Conservation (phyloP, 768 basidiomycete genomes). For the Wakefieldia striispora region DNA sequence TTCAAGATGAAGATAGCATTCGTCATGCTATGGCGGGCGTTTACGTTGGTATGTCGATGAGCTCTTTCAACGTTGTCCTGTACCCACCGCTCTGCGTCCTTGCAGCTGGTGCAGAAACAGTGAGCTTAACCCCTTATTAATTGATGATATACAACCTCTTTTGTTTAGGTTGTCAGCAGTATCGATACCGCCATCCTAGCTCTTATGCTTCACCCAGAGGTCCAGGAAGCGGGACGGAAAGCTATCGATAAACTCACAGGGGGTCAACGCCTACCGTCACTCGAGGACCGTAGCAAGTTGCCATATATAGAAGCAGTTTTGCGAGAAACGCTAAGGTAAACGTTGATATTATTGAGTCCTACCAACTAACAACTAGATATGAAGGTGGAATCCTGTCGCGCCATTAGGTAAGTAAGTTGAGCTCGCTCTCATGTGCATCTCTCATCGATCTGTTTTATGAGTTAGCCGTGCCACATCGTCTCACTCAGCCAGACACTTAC, state of each 20-base stretch:
- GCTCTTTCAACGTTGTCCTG: not conserved
- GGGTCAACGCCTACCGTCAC: not conserved
- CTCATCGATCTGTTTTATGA: not conserved
- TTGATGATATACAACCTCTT: not conserved
- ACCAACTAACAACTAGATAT: not conserved
- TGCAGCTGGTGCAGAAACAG: constrained; percentile 4
- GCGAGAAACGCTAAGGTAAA: constrained; percentile 1
- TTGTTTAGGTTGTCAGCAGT: not conserved
- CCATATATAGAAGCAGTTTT: constrained; percentile 4
- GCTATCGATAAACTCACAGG: not conserved
- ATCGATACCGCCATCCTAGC: constrained; percentile 3
- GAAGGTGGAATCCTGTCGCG: constrained; percentile 9
- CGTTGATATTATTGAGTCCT: no score
- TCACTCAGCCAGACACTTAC: constrained; percentile 1
- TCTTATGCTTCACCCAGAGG: constrained; percentile 4
- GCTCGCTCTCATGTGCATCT: not conserved
- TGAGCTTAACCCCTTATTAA: not conserved
- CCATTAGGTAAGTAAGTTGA: not conserved
- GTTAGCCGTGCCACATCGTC: constrained; percentile 1
- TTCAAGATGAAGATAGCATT: constrained; percentile 1
- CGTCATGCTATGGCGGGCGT: constrained; percentile 4
- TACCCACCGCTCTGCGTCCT: not conserved
- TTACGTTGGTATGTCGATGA: not conserved
- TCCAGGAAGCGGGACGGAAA: not conserved
- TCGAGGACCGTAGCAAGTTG: not conserved